phyloP scores from a whole-genome alignment of 2,329 filamentous ascomycete species.

The Neurospora sp. region DNA sequence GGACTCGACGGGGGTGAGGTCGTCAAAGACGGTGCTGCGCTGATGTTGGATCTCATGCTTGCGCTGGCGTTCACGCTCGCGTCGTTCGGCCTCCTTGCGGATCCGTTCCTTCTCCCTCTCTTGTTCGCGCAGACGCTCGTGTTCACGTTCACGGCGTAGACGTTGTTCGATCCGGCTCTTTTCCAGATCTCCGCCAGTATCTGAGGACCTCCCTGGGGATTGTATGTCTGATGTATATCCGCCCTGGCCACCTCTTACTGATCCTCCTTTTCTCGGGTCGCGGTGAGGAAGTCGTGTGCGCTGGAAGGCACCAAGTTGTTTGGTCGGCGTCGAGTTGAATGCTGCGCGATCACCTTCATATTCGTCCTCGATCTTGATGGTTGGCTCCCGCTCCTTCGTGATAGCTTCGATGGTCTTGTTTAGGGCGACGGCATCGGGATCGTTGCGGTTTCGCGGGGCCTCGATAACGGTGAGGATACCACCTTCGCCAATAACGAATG shows the following conservation, averaged over 20 bases:
- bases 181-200: slow-evolving; percentile 15
- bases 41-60: slow-evolving; percentile 19
- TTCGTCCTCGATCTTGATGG: slow-evolving; percentile 14
- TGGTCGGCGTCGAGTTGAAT: slow-evolving; percentile 20
- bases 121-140: slow-evolving; percentile 9
- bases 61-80: slow-evolving; percentile 9
- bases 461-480: slow-evolving; percentile 27
- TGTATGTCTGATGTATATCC: slow-evolving; percentile 12
- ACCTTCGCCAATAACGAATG: slow-evolving; percentile 28
- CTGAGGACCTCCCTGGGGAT: slow-evolving; percentile 14
- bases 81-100: neutral
- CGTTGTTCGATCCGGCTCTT: slow-evolving; percentile 16
- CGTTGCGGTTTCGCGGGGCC: slow-evolving; percentile 10
- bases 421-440: slow-evolving; percentile 14
- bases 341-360: slow-evolving; percentile 17
- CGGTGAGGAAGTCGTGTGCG: slow-evolving; percentile 31
- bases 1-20: slow-evolving; percentile 16
- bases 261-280: slow-evolving; percentile 22
- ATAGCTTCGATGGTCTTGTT: slow-evolving; percentile 12
- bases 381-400: slow-evolving; percentile 13
- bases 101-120: slow-evolving; percentile 10
- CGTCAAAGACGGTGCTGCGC: slow-evolving; percentile 20
- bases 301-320: slow-evolving; percentile 16
- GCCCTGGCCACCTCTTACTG: slow-evolving; percentile 5
- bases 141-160: slow-evolving; percentile 14